phyloP scores from a whole-genome alignment of 345 rosid species.

The Eucalyptus leucophloia region DNA sequence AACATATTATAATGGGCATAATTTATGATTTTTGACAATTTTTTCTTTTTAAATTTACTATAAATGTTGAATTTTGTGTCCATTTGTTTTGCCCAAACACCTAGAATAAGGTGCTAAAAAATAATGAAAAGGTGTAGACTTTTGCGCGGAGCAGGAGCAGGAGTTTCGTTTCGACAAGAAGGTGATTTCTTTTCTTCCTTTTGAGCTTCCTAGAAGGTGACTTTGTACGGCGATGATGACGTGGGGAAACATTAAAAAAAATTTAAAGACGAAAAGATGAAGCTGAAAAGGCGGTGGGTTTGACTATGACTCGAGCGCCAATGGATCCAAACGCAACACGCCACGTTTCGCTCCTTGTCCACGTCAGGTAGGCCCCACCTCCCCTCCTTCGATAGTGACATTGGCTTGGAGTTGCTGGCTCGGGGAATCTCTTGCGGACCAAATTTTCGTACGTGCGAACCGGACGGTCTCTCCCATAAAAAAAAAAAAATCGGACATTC shows the following conservation, averaged over 20 bases:
- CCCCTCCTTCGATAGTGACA: background rate
- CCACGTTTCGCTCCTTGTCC: background rate
- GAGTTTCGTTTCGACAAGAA: background rate
- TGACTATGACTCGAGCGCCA: background rate
- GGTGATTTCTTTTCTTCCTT: background rate
- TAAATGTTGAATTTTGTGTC: background rate
- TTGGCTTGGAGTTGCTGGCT: background rate
- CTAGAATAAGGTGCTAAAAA: background rate
- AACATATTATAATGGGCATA: too few species aligned
- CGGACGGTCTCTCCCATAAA: background rate
- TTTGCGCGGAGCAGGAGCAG: background rate
- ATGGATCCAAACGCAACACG: background rate
- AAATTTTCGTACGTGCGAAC: background rate
- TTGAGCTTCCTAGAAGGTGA: background rate
- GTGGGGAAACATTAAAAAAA: background rate
- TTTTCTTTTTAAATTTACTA: background rate
- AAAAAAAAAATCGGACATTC: background rate
- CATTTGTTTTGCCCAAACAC: background rate
- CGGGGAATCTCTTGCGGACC: background rate
- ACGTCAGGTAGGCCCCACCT: background rate
- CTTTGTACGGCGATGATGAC: background rate
- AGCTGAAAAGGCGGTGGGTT: background rate
- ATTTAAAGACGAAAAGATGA: background rate
- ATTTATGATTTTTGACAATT: fast-evolving
- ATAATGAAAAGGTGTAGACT: background rate